These are phyloP conservation scores for Zygosaccharomyces rouxii DNA, from an alignment of 805 yeast species.

Conservation along the genomic window DNA sequence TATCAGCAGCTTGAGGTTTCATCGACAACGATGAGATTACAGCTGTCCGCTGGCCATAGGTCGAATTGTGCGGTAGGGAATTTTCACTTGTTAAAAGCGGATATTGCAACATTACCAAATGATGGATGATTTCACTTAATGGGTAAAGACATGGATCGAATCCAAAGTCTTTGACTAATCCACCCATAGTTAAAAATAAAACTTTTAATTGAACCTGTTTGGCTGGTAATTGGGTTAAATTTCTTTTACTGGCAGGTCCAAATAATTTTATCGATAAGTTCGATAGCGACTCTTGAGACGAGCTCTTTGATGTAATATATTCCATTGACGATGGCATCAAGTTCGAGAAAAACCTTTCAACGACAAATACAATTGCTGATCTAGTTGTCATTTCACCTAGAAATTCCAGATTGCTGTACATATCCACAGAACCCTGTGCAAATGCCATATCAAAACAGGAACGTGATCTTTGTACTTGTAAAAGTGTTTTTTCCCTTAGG, in stretches of 20 bases:
- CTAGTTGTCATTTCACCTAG: slow-evolving; percentile 56
- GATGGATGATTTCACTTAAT: slow-evolving; percentile 64
- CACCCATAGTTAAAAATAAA: slow-evolving; percentile 58
- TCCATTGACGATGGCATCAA: slow-evolving; percentile 52
- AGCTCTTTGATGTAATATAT: slow-evolving; percentile 45
- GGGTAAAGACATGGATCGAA: slow-evolving; percentile 65
- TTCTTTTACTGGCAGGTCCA: slow-evolving; percentile 30
- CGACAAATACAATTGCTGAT: slow-evolving; percentile 53
- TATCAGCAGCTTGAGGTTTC: slow-evolving; percentile 37
- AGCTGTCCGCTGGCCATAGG: slow-evolving; percentile 14
- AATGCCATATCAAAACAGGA: slow-evolving; percentile 49
- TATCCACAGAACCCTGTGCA: slow-evolving; percentile 23
- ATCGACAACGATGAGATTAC: slow-evolving; percentile 31
- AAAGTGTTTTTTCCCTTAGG: slow-evolving; percentile 38
- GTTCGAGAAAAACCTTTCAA: slow-evolving; percentile 58
- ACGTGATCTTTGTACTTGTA: slow-evolving; percentile 55
- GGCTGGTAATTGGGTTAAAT: slow-evolving; percentile 39
- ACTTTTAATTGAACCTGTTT: slow-evolving; percentile 45
- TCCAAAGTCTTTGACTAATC: slow-evolving; percentile 74
- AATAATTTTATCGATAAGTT: slow-evolving; percentile 30
- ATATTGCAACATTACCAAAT: slow-evolving; percentile 54
- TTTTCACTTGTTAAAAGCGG: slow-evolving; percentile 43
- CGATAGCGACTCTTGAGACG: slow-evolving; percentile 36
- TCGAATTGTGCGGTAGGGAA: slow-evolving; percentile 3
- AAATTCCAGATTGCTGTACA: slow-evolving; percentile 44